Conservation (phyloP, 2,329 filamentous ascomycete species). For the Geosmithia putterillii region DNA sequence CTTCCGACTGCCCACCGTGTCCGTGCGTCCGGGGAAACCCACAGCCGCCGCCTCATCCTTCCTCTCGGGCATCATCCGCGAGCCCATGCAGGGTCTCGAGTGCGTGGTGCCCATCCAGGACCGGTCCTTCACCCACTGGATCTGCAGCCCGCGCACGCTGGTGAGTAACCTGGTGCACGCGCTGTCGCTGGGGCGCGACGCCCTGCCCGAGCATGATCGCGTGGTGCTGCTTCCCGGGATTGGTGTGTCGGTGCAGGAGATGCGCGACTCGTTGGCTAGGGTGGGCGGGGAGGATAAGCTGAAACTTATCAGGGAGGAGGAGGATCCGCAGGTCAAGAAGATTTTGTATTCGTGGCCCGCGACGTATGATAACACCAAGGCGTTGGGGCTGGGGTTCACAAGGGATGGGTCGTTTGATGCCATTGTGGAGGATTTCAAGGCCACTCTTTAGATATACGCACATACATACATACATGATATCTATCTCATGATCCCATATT, state of each 20-base stretch:
- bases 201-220: slow-evolving; percentile 4
- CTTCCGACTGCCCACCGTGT: slow-evolving; percentile 47
- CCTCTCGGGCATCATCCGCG: slow-evolving; percentile 45
- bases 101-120: slow-evolving; percentile 31
- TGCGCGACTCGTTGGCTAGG: slow-evolving; percentile 31
- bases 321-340: slow-evolving; percentile 28
- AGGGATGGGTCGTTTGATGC: slow-evolving; percentile 23
- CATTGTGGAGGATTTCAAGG: slow-evolving; percentile 8
- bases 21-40: slow-evolving; percentile 46
- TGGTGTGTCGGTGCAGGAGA: slow-evolving; percentile 33
- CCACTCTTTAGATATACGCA: not conserved
- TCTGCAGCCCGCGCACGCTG: slow-evolving; percentile 32
- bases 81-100: slow-evolving; percentile 29
- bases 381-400: slow-evolving; percentile 35
- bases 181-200: slow-evolving; percentile 9
- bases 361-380: slow-evolving; percentile 31
- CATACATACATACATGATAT: no score
- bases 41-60: slow-evolving; percentile 47
- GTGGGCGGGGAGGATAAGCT: slow-evolving; percentile 30
- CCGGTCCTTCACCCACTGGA: slow-evolving; percentile 28
- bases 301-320: slow-evolving; percentile 27
- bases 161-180: slow-evolving; percentile 27
- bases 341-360: slow-evolving; percentile 40
- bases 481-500: no score
- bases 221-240: slow-evolving; percentile 33